Conservation (phyloP, 129 eudicot genomes). For the Solidago caesia region DNA sequence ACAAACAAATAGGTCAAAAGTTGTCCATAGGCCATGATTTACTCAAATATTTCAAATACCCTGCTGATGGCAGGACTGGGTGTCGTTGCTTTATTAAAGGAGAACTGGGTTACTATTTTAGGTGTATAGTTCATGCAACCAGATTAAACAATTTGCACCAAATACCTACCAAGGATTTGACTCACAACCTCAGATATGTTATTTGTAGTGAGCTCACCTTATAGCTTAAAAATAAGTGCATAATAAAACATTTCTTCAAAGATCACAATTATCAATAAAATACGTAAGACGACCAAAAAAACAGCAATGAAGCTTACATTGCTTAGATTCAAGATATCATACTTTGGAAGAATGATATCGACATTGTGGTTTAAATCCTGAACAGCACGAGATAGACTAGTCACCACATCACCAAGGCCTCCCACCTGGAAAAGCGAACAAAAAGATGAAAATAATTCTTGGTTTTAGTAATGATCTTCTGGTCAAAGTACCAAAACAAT, state of each 20-base stretch:
- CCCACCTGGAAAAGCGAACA: conserved; percentile 64
- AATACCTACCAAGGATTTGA: background rate
- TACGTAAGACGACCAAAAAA: conserved; percentile 11
- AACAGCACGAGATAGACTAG: conserved; percentile 98
- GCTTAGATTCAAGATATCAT: conserved; percentile 82
- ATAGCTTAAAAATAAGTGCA: background rate
- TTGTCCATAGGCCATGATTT: background rate
- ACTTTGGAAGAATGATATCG: conserved; percentile 91
- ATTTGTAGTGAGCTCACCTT: background rate
- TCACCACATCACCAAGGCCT: conserved; percentile 98
- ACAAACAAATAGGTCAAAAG: background rate
- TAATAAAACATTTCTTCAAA: background rate
- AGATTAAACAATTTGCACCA: background rate
- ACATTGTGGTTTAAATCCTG: conserved; percentile 90
- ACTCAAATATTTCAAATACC: background rate
- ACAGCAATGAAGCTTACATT: conserved; percentile 62
- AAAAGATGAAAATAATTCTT: conserved; percentile 10
- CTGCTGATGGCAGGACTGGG: too few species aligned
- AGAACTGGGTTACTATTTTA: background rate
- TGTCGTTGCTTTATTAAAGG: background rate
- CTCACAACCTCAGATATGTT: background rate
- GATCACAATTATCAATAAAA: conserved; percentile 1
- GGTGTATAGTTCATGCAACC: background rate
- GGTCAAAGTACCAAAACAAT: background rate
- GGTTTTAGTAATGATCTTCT: background rate